Percentiles rank a stretch among this genome's conserved stretches.
Evolutionary conservation across 192 early-diverging fungal genomes (phyloP).

Genomic region (Coemansia sp.): DNA sequence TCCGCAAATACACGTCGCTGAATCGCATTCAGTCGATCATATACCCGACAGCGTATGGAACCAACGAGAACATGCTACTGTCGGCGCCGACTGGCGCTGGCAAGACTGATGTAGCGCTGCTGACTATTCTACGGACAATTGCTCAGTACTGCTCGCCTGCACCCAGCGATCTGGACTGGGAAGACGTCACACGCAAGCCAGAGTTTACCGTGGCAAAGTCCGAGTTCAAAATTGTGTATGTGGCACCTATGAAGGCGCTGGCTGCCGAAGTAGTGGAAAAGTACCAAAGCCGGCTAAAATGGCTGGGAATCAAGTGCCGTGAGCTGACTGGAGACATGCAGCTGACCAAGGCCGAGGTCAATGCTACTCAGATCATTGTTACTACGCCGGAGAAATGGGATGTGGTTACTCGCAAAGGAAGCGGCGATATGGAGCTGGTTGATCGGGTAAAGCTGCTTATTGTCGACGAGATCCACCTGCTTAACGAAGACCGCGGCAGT

Average conservation of each 20-base stretch:
- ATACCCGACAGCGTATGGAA: constrained; percentile 86
- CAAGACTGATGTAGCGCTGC: constrained; percentile 96
- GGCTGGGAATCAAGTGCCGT: constrained; percentile 81
- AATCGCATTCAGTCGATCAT: constrained; percentile 97
- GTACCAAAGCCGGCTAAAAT: constrained; percentile 77
- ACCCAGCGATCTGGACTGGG: constrained; percentile 39
- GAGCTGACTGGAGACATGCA: constrained; percentile 99
- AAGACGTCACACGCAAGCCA: constrained; percentile 30
- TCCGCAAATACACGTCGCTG: constrained; percentile 81
- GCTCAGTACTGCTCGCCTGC: constrained; percentile 67
- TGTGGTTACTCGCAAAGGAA: constrained; percentile 95
- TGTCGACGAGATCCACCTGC: constrained; percentile 95
- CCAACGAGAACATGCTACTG: constrained; percentile 98
- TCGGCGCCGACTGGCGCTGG: constrained; percentile 98
- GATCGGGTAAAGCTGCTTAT: constrained; percentile 91
- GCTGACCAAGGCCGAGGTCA: constrained; percentile 91
- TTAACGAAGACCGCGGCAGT: constrained; percentile 94
- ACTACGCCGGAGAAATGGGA: constrained; percentile 99
- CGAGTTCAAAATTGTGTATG: constrained; percentile 98
- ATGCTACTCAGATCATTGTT: constrained; percentile 94
- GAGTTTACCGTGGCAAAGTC: constrained; percentile 67
- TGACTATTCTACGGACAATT: constrained; percentile 83
- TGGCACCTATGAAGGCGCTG: constrained; percentile 98
- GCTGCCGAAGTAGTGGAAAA: constrained; percentile 95
- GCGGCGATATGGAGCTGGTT: constrained; percentile 88